Percentiles rank a stretch among this genome's conserved stretches.
Evolutionary conservation across 805 yeast genomes (phyloP).

Genomic region (Wickerhamiella vanderwaltii): DNA sequence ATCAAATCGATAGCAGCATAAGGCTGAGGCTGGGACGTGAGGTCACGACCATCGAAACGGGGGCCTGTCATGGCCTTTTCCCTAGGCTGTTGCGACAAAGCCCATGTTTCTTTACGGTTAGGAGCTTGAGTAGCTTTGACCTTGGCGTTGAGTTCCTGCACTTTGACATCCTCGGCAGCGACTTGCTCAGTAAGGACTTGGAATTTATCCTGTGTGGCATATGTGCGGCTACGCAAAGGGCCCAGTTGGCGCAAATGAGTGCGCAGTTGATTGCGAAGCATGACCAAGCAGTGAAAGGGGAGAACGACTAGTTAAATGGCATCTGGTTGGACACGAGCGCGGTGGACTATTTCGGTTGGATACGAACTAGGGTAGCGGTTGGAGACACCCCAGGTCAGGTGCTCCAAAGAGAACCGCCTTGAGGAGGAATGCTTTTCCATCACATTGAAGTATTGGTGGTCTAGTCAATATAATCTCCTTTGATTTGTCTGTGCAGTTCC

Average conservation of each 20-base stretch:
- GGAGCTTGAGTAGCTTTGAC: conserved; percentile 50
- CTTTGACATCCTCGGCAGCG: conserved; percentile 11
- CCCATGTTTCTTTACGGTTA: conserved; percentile 60
- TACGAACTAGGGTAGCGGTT: no score
- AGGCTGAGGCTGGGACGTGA: conserved; percentile 60
- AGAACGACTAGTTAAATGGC: no score
- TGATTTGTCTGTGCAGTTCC: no score
- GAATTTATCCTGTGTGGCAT: conserved; percentile 4
- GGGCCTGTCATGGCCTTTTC: conserved; percentile 45
- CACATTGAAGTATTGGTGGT: no score
- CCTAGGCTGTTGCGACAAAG: conserved; percentile 52
- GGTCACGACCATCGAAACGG: conserved; percentile 60
- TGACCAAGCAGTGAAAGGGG: no score
- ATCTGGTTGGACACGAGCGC: no score
- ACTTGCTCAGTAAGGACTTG: background rate
- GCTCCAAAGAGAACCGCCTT: no score
- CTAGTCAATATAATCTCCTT: no score
- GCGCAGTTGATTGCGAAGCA: conserved; percentile 10
- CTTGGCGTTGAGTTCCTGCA: conserved; percentile 20
- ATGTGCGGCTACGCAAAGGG: background rate
- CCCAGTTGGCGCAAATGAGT: background rate
- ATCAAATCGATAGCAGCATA: conserved; percentile 77
- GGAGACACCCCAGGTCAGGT: no score
- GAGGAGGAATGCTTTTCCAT: no score
- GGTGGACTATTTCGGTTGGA: no score